These are phyloP conservation scores for Monosporascus sp. DNA, from an alignment of 2,329 filamentous ascomycete species.

Conservation along the genomic window DNA sequence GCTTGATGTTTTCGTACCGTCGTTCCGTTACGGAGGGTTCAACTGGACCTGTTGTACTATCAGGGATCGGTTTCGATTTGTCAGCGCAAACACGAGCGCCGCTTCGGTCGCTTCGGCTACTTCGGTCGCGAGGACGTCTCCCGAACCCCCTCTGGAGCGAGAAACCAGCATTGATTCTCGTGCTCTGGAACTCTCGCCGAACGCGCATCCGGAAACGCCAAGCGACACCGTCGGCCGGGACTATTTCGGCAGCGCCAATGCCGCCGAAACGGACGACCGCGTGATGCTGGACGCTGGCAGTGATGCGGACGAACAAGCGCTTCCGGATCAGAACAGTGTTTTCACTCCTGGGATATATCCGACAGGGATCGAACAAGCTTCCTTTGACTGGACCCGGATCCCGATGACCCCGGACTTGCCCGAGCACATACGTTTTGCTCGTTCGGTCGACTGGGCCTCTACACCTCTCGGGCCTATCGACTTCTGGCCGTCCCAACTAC, in stretches of 20 bases:
- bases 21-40: constrained; percentile 57
- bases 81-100: constrained; percentile 49
- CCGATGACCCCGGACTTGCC: constrained; percentile 58
- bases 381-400: constrained; percentile 79
- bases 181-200: constrained; percentile 31
- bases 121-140: constrained; percentile 34
- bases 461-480: constrained; percentile 73
- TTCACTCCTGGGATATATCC: constrained; percentile 15
- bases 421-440: constrained; percentile 66
- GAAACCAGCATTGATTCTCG: constrained; percentile 31
- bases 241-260: constrained; percentile 22
- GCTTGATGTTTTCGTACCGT: constrained; percentile 46
- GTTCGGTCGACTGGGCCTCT: constrained; percentile 65
- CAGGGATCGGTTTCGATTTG: constrained; percentile 60
- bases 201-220: constrained; percentile 26
- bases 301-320: constrained; percentile 15
- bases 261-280: constrained; percentile 13
- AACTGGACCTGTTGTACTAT: constrained; percentile 68
- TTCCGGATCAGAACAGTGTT: constrained; percentile 12
- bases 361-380: constrained; percentile 35
- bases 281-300: constrained; percentile 11
- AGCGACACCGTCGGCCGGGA: constrained; percentile 27
- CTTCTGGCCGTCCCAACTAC: constrained; percentile 63
- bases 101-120: constrained; percentile 21
- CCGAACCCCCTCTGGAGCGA: constrained; percentile 29